phyloP scores from a whole-genome alignment of 805 yeast genomes.

The Wickerhamomyces queroliae region DNA sequence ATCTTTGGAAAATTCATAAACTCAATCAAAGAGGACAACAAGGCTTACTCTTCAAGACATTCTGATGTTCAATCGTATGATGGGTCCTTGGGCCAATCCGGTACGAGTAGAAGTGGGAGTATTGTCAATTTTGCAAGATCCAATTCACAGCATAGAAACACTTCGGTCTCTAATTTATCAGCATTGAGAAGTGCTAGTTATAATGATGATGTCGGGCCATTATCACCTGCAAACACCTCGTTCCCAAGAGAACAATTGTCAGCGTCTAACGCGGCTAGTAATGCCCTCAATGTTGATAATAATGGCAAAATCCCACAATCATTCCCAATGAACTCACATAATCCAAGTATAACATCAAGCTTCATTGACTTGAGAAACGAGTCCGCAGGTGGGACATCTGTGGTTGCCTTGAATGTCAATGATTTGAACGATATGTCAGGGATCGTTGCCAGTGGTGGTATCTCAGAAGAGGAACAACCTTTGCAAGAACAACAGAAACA shows the following conservation, averaged over 20 bases:
- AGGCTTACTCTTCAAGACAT: constrained; percentile 1
- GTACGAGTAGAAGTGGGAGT: neutral
- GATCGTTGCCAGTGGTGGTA: constrained; percentile 34
- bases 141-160: neutral
- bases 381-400: constrained; percentile 22
- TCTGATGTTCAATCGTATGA: neutral
- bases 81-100: constrained; percentile 1
- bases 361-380: neutral
- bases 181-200: neutral
- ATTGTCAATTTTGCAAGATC: neutral
- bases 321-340: constrained; percentile 10
- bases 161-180: neutral
- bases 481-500: neutral
- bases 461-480: neutral
- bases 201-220: neutral
- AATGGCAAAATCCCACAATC: neutral
- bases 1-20: constrained; percentile 23
- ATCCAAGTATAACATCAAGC: constrained; percentile 1
- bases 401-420: constrained; percentile 32
- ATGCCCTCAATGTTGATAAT: neutral
- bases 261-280: too few species aligned
- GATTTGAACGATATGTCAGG: constrained; percentile 47
- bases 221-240: neutral
- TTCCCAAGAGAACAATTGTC: too few species aligned
- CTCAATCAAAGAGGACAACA: constrained; percentile 20